Conservation (phyloP, 2,329 filamentous ascomycete species). For the Penicillium psychrosexuale region DNA sequence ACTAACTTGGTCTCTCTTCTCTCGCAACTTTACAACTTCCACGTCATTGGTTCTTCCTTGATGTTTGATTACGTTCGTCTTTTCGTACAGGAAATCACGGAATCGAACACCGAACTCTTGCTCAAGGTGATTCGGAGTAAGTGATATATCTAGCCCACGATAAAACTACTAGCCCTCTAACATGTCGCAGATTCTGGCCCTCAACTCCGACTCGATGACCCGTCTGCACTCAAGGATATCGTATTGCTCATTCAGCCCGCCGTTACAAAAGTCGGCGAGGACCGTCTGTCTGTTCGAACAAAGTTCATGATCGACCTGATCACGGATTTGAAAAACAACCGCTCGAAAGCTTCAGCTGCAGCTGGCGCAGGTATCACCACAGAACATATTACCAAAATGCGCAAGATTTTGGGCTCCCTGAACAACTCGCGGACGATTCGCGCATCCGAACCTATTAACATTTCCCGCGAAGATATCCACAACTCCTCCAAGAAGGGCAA, state of each 20-base stretch:
- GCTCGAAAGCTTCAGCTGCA: slow-evolving; percentile 68
- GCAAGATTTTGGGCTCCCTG: slow-evolving; percentile 77
- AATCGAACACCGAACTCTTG: slow-evolving; percentile 83
- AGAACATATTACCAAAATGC: slow-evolving; percentile 84
- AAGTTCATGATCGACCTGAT: slow-evolving; percentile 98
- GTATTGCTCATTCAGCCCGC: slow-evolving; percentile 73
- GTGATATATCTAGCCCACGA: slow-evolving; percentile 8
- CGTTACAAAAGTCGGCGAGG: slow-evolving; percentile 64
- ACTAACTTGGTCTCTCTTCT: slow-evolving; percentile 79
- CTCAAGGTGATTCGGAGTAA: slow-evolving; percentile 73
- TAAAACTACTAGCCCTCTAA: slow-evolving; percentile 12
- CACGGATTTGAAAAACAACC: slow-evolving; percentile 90
- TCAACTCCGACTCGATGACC: slow-evolving; percentile 83
- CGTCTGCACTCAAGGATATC: slow-evolving; percentile 83
- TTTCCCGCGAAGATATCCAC: slow-evolving; percentile 77
- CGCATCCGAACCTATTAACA: slow-evolving; percentile 74
- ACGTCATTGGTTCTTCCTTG: slow-evolving; percentile 75
- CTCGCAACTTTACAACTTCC: slow-evolving; percentile 87
- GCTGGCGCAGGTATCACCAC: slow-evolving; percentile 68
- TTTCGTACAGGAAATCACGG: slow-evolving; percentile 70
- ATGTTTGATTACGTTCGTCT: slow-evolving; percentile 88
- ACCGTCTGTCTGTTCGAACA: slow-evolving; percentile 76
- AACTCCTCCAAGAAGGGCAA: slow-evolving; percentile 84
- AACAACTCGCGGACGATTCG: slow-evolving; percentile 64
- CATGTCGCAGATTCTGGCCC: slow-evolving; percentile 61